phyloP scores from a whole-genome alignment of 345 rosid species.

The Hypericum perforatum region DNA sequence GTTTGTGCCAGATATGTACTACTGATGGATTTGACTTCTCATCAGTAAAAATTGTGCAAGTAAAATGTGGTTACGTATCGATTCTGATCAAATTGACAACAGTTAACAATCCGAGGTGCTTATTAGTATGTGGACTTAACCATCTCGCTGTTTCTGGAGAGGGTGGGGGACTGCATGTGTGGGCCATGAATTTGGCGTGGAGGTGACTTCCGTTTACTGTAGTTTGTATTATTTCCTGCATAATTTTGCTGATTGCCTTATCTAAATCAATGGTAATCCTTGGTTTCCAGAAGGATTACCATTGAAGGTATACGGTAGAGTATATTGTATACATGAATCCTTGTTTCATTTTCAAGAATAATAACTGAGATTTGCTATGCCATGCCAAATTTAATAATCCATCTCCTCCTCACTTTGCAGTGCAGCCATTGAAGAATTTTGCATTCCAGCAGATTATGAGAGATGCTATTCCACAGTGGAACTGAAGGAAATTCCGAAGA shows the following conservation, averaged over 20 bases:
- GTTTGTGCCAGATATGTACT: constrained; percentile 66
- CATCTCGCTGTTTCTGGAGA: constrained; percentile 55
- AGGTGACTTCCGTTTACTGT: constrained; percentile 32
- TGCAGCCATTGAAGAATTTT: constrained; percentile 40
- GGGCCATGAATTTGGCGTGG: constrained; percentile 78
- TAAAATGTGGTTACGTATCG: constrained; percentile 61
- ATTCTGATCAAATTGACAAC: constrained; percentile 49
- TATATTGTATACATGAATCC: no score
- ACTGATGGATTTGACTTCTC: constrained; percentile 37
- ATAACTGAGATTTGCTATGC: neutral
- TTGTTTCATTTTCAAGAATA: no score
- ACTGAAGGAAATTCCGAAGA: constrained; percentile 58
- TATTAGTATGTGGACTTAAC: constrained; percentile 55
- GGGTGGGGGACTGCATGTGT: constrained; percentile 59
- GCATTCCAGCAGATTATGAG: constrained; percentile 32
- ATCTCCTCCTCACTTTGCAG: constrained; percentile 35
- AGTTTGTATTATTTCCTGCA: neutral
- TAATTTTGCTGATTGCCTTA: no score
- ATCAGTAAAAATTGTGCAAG: constrained; percentile 53
- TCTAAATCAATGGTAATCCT: constrained; percentile 1
- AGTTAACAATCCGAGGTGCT: constrained; percentile 37
- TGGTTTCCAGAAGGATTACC: no score
- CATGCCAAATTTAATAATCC: constrained; percentile 9
- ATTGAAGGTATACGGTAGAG: no score
- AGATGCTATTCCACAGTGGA: constrained; percentile 49